Conservation (phyloP, 805 yeast species). For the Candida ovalis region DNA sequence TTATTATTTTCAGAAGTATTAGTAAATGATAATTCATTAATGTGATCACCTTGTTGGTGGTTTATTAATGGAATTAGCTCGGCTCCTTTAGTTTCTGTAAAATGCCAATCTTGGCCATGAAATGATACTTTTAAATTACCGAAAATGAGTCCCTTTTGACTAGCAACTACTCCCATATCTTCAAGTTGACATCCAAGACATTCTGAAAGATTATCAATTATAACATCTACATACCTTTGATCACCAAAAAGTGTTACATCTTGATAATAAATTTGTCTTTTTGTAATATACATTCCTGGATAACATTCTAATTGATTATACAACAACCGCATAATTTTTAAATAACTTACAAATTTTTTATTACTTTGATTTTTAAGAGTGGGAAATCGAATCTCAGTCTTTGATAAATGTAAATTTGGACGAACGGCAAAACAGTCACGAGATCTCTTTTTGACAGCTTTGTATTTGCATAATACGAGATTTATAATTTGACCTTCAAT, state of each 20-base stretch:
- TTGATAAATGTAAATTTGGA: not conserved
- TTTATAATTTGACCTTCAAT: slow-evolving; percentile 22
- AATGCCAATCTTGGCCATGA: slow-evolving; percentile 9
- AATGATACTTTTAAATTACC: slow-evolving; percentile 32
- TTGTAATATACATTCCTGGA: slow-evolving; percentile 31
- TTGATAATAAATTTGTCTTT: slow-evolving; percentile 56
- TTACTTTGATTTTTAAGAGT: slow-evolving; percentile 13
- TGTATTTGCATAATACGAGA: slow-evolving; percentile 13
- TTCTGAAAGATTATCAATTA: slow-evolving; percentile 36
- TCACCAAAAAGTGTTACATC: slow-evolving; percentile 48
- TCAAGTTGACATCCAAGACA: slow-evolving; percentile 37
- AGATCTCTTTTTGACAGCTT: slow-evolving; percentile 6
- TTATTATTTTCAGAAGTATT: not conserved
- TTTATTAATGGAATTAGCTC: slow-evolving; percentile 42
- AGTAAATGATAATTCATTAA: slow-evolving; percentile 16
- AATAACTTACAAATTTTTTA: slow-evolving; percentile 19
- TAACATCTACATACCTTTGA: slow-evolving; percentile 40
- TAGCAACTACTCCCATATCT: slow-evolving; percentile 43
- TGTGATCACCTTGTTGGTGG: too few relatives aligned
- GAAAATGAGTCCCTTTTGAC: slow-evolving; percentile 54
- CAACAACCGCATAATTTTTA: slow-evolving; percentile 21
- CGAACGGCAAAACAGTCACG: slow-evolving; percentile 2
- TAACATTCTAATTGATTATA: slow-evolving; percentile 8
- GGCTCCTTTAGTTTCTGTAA: slow-evolving; percentile 15
- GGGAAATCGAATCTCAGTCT: slow-evolving; percentile 19